Percentiles rank a stretch among this genome's conserved stretches.
These are phyloP conservation scores for Cadophora sp. DNA, from an alignment of 2,329 filamentous ascomycete species.

Conservation along the genomic window DNA sequence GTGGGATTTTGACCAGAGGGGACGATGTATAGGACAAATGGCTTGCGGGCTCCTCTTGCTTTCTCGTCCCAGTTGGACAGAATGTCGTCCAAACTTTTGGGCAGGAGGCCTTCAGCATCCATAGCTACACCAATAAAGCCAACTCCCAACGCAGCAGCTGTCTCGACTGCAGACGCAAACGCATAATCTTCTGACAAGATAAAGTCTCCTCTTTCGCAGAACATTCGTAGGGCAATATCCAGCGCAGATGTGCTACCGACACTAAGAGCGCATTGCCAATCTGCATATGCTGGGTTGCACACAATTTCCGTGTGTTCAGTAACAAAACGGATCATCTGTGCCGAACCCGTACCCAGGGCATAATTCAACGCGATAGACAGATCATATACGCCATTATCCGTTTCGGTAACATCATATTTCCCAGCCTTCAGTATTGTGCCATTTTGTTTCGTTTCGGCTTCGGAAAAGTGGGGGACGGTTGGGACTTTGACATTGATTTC, in stretches of 20 bases:
- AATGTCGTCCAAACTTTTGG: conserved; percentile 66
- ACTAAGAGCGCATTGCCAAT: conserved; percentile 87
- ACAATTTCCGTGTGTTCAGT: conserved; percentile 96
- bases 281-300: conserved; percentile 83
- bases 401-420: conserved; percentile 81
- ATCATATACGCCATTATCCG: conserved; percentile 63
- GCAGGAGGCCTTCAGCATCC: conserved; percentile 70
- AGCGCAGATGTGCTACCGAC: conserved; percentile 86
- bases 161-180: conserved; percentile 76
- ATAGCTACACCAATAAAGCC: conserved; percentile 66
- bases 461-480: conserved; percentile 70
- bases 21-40: conserved; percentile 72
- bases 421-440: conserved; percentile 71
- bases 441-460: conserved; percentile 65
- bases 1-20: conserved; percentile 79
- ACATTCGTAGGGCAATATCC: conserved; percentile 84
- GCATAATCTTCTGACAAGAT: conserved; percentile 91
- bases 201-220: conserved; percentile 77
- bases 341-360: conserved; percentile 82
- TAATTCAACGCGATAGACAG: conserved; percentile 93
- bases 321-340: conserved; percentile 87
- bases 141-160: conserved; percentile 67
- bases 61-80: conserved; percentile 69
- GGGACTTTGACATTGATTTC: conserved; percentile 78
- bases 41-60: conserved; percentile 64